phyloP scores from a whole-genome alignment of 768 basidiomycete genomes.

The Kwoniella newhampshirensis region DNA sequence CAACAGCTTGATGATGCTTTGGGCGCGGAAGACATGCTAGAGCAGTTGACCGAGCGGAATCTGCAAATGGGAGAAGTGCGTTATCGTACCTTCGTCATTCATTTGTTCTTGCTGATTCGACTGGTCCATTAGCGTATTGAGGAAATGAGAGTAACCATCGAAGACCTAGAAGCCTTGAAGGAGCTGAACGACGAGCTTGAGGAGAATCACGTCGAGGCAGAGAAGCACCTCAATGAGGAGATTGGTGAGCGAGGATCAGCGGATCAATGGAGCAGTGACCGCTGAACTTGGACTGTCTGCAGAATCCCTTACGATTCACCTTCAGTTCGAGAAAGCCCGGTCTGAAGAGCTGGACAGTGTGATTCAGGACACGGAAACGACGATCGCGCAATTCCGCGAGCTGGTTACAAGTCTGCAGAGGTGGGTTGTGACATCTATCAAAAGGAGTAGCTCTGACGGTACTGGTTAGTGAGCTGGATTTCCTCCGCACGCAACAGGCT shows the following conservation, averaged over 20 bases:
- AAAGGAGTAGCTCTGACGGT: not conserved
- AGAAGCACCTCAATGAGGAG: conserved; percentile 85
- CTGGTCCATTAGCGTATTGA: conserved; percentile 74
- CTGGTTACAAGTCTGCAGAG: conserved; percentile 78
- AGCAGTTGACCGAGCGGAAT: conserved; percentile 91
- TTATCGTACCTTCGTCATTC: not conserved
- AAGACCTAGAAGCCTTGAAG: conserved; percentile 92
- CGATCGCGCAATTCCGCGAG: conserved; percentile 89
- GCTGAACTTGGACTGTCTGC: not conserved
- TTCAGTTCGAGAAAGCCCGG: conserved; percentile 67
- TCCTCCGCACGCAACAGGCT: conserved; percentile 77
- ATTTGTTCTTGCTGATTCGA: not conserved
- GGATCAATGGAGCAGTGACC: no score
- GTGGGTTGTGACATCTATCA: conserved; percentile 56
- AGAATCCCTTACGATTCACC: conserved; percentile 54
- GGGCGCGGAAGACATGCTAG: conserved; percentile 93
- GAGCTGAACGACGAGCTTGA: conserved; percentile 97
- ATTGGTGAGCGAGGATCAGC: conserved; percentile 62
- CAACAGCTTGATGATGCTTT: conserved; percentile 90
- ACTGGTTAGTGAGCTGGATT: conserved; percentile 73
- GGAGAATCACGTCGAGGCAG: conserved; percentile 91
- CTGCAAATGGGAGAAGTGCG: conserved; percentile 82
- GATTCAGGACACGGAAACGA: conserved; percentile 79
- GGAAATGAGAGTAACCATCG: conserved; percentile 92
- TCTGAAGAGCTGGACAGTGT: conserved; percentile 71